These are phyloP conservation scores for Diutina mesorugosa DNA, from an alignment of 1,139 yeast species.

Conservation along the genomic window DNA sequence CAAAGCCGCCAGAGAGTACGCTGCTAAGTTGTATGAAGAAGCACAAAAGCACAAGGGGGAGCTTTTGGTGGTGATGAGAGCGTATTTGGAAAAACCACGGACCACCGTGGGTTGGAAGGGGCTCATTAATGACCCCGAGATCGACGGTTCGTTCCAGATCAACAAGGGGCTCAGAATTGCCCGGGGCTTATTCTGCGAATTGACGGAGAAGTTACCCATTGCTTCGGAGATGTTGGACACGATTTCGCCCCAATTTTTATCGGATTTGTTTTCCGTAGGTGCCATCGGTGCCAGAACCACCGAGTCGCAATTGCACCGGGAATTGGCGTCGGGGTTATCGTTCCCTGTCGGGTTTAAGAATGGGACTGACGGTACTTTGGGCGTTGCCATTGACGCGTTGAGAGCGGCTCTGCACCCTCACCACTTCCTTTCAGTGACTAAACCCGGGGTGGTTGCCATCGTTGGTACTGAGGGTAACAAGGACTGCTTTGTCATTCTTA, in stretches of 20 bases:
- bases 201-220: slow-evolving; percentile 70
- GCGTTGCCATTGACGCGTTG: slow-evolving; percentile 89
- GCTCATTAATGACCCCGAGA: slow-evolving; percentile 91
- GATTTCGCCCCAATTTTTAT: slow-evolving; percentile 85
- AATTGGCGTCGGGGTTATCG: slow-evolving; percentile 85
- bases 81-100: slow-evolving; percentile 94
- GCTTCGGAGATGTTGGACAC: slow-evolving; percentile 98
- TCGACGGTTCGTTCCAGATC: slow-evolving; percentile 86
- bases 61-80: slow-evolving; percentile 86
- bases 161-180: slow-evolving; percentile 88
- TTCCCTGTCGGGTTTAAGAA: slow-evolving; percentile 97
- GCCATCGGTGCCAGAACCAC: slow-evolving; percentile 98
- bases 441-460: slow-evolving; percentile 85
- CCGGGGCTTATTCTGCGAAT: slow-evolving; percentile 71
- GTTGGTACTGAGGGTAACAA: slow-evolving; percentile 91
- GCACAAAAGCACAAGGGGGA: slow-evolving; percentile 60
- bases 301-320: slow-evolving; percentile 93
- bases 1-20: slow-evolving; percentile 82
- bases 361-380: slow-evolving; percentile 89
- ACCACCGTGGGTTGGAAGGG: slow-evolving; percentile 99
- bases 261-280: slow-evolving; percentile 84
- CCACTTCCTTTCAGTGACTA: slow-evolving; percentile 88
- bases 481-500: slow-evolving; percentile 78
- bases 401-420: slow-evolving; percentile 89
- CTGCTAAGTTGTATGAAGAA: slow-evolving; percentile 46